phyloP scores from a whole-genome alignment of 2,329 filamentous ascomycete species.

The Colletotrichum musae region DNA sequence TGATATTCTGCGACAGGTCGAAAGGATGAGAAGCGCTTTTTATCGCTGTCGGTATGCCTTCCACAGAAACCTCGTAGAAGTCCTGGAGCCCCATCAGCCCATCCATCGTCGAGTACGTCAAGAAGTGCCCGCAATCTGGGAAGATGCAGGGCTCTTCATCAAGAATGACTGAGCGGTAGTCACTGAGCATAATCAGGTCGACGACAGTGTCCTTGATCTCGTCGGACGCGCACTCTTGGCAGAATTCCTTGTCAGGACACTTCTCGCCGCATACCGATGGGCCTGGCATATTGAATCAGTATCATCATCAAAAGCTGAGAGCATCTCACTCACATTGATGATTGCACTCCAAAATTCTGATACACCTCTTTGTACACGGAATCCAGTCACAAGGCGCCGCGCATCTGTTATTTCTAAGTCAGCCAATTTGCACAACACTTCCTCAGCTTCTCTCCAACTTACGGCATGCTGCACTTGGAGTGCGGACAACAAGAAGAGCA shows the following conservation, averaged over 20 bases:
- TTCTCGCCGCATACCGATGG: constrained; percentile 76
- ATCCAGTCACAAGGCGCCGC: constrained; percentile 77
- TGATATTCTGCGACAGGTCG: constrained; percentile 62
- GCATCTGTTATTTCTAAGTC: constrained; percentile 47
- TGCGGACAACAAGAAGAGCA: constrained; percentile 73
- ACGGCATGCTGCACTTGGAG: constrained; percentile 66
- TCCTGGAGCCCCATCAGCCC: constrained; percentile 68
- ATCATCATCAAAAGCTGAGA: not conserved
- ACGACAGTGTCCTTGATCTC: constrained; percentile 63
- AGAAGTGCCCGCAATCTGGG: constrained; percentile 74
- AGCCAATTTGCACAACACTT: not conserved
- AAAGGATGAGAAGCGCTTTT: constrained; percentile 61
- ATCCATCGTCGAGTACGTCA: constrained; percentile 73
- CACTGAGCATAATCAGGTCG: constrained; percentile 68
- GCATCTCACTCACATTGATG: constrained; percentile 66
- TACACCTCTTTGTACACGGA: constrained; percentile 75
- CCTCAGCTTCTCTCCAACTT: not conserved
- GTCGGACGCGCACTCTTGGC: constrained; percentile 67
- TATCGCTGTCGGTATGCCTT: constrained; percentile 52
- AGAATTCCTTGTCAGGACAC: constrained; percentile 68
- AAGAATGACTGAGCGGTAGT: constrained; percentile 71
- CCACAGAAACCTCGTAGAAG: constrained; percentile 61
- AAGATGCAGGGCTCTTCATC: constrained; percentile 74
- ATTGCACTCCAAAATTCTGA: constrained; percentile 66
- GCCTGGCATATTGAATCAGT: constrained; percentile 40